Evolutionary conservation across 352 stramenopile species (phyloP).

Genomic region (Phytopythium chamaehyphon): DNA sequence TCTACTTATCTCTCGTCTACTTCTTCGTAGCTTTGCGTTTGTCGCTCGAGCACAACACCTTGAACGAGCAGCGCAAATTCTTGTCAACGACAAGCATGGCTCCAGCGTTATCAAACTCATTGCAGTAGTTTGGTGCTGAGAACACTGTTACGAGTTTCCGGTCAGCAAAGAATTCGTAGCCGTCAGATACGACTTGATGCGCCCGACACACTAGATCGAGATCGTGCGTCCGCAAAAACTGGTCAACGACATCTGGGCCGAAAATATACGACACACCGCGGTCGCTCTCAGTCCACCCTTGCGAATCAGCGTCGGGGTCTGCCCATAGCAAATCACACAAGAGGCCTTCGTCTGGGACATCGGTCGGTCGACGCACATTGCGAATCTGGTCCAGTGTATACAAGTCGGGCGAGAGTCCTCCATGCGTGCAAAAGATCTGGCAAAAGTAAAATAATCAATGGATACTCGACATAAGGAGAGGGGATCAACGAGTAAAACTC

Average conservation of each 20-base stretch:
- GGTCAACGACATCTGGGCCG: constrained; percentile 95
- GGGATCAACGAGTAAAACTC: not conserved
- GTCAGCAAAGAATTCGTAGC: constrained; percentile 99
- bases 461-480: not conserved
- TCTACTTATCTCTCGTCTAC: not conserved
- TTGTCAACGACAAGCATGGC: constrained; percentile 80
- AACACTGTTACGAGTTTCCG: constrained; percentile 99
- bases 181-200: constrained; percentile 99
- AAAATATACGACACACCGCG: constrained; percentile 99
- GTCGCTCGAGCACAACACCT: constrained; percentile 74
- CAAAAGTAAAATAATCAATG: not conserved
- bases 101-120: constrained; percentile 99
- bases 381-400: constrained; percentile 97
- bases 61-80: constrained; percentile 73
- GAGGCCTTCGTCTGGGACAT: constrained; percentile 83
- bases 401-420: constrained; percentile 90
- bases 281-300: constrained; percentile 96
- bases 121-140: constrained; percentile 99
- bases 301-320: constrained; percentile 81
- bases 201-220: constrained; percentile 97
- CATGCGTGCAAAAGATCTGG: constrained; percentile 98
- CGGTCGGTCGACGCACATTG: constrained; percentile 76
- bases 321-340: constrained; percentile 88
- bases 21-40: constrained; percentile 57
- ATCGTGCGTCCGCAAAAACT: constrained; percentile 97